These are phyloP conservation scores for Cladosporium colombiae DNA, from an alignment of 2,329 filamentous ascomycete species.

Conservation along the genomic window DNA sequence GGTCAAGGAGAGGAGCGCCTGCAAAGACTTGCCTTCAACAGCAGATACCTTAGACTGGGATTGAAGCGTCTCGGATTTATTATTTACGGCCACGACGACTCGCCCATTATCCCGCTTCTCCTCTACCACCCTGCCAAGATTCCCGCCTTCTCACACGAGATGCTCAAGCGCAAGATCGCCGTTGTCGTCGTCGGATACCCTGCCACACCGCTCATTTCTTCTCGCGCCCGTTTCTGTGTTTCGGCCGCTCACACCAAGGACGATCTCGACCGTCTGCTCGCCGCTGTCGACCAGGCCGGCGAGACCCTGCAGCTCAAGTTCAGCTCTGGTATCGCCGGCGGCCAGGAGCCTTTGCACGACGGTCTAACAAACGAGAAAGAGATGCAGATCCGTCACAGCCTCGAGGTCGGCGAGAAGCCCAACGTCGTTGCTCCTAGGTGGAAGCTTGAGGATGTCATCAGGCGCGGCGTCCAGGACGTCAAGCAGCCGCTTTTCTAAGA, in stretches of 20 bases:
- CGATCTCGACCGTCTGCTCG: constrained; percentile 84
- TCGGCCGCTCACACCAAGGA: constrained; percentile 98
- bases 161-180: constrained; percentile 96
- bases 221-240: constrained; percentile 92
- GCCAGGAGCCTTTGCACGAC: constrained; percentile 73
- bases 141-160: constrained; percentile 96
- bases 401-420: constrained; percentile 51
- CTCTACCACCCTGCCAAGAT: constrained; percentile 99
- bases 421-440: constrained; percentile 71
- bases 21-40: constrained; percentile 96
- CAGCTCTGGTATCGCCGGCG: constrained; percentile 92
- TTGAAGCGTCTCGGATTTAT: constrained; percentile 97
- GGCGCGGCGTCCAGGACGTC: constrained; percentile 71
- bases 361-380: constrained; percentile 72
- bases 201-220: constrained; percentile 91
- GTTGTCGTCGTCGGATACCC: constrained; percentile 97
- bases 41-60: constrained; percentile 92
- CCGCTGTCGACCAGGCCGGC: constrained; percentile 89
- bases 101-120: constrained; percentile 90
- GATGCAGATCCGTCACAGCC: constrained; percentile 58
- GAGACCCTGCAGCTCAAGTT: constrained; percentile 94
- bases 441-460: constrained; percentile 73
- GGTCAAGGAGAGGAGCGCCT: constrained; percentile 95
- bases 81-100: constrained; percentile 96
- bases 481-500: constrained; percentile 60